phyloP scores from a whole-genome alignment of 176 grass and related monocot species.

The Triticum aestivum region IWGSC_CS_RefSeq_v2.1 NC_057803.1:74143470-74143969 shows the following conservation, averaged over 20 bases:
- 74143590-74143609: not conserved
- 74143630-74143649: not conserved
- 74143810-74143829: not conserved
- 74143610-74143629: not conserved
- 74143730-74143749: not conserved
- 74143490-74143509: not conserved
- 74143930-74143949: slow-evolving; percentile 97
- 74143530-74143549: not conserved
- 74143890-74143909: not conserved
- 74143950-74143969: slow-evolving; percentile 81
- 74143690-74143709: not conserved
- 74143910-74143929: slow-evolving; percentile 1
- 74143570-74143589: not conserved
- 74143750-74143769: not conserved
- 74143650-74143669: not conserved
- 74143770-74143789: not conserved
- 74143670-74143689: not conserved
- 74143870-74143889: not conserved
- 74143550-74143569: not conserved
- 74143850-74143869: not conserved
- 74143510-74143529: not conserved
- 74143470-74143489: not conserved
- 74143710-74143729: slow-evolving; percentile 12
- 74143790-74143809: not conserved
- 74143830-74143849: not conserved